These are phyloP conservation scores for Suillus discolor DNA, from an alignment of 768 basidiomycete species.

Conservation along the genomic window DNA sequence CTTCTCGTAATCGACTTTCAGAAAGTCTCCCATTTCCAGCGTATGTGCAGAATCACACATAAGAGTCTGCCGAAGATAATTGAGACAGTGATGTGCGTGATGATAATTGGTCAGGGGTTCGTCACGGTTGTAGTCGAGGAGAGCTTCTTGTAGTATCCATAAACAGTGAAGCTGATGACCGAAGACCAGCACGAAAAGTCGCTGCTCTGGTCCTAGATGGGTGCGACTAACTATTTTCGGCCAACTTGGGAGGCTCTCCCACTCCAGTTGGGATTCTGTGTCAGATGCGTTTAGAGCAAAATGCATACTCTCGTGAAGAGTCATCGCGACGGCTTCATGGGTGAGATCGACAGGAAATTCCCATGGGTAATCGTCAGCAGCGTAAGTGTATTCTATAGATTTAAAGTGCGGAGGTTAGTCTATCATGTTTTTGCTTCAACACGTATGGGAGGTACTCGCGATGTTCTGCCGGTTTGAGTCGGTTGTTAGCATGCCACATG, in stretches of 20 bases:
- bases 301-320: constrained; percentile 5
- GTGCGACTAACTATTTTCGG: neutral
- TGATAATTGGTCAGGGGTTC: neutral
- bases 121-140: neutral
- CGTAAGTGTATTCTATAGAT: neutral
- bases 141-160: neutral
- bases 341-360: neutral
- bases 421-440: neutral
- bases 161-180: neutral
- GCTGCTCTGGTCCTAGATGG: neutral
- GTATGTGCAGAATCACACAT: constrained; percentile 26
- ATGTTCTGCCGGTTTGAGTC: neutral
- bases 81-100: constrained; percentile 40
- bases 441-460: neutral
- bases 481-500: neutral
- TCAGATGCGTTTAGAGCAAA: neutral
- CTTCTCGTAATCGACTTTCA: constrained; percentile 26
- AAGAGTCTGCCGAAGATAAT: constrained; percentile 39
- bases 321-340: constrained; percentile 12
- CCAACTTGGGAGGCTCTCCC: neutral
- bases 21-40: constrained; percentile 37
- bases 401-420: neutral
- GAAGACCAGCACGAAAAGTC: neutral
- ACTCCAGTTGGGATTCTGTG: neutral
- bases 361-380: neutral